Conservation (phyloP, 768 basidiomycete genomes). For the Amanita molliuscula region DNA sequence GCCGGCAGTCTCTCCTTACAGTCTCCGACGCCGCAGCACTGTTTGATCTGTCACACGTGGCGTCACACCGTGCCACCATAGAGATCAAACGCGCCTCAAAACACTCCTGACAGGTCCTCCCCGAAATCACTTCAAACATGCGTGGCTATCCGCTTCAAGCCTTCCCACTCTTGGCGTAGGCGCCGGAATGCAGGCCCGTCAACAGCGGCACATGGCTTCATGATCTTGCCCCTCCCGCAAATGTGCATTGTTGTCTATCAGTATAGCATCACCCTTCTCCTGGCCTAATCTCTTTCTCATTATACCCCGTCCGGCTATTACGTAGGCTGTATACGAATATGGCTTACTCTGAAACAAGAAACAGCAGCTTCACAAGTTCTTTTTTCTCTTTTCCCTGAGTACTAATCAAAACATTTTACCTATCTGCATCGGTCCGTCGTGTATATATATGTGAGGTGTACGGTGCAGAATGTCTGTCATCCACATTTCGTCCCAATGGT, state of each 20-base stretch:
- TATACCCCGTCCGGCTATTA: background rate
- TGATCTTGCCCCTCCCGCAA: background rate
- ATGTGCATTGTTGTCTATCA: background rate
- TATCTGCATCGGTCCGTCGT: background rate
- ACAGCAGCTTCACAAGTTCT: background rate
- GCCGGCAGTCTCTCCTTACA: background rate
- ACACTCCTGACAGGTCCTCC: background rate
- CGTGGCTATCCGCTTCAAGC: background rate
- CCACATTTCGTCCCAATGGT: conserved; percentile 21
- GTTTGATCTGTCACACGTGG: background rate
- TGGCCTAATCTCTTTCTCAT: background rate
- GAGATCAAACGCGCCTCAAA: background rate
- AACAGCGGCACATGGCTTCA: conserved; percentile 2
- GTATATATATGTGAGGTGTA: background rate
- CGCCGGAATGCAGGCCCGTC: background rate
- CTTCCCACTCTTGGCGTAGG: background rate
- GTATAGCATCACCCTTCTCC: background rate
- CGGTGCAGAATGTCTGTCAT: background rate
- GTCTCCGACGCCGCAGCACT: conserved; percentile 1
- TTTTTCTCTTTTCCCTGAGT: conserved; percentile 10
- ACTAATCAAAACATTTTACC: conserved; percentile 6
- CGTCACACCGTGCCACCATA: background rate
- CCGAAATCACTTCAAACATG: background rate
- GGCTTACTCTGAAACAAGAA: background rate
- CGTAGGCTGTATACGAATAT: background rate